Evolutionary conservation across 2,329 filamentous ascomycete genomes (phyloP), one percentile per base, ranked within the genome.

Genomic region (Bipolaris victoriae): DNA sequence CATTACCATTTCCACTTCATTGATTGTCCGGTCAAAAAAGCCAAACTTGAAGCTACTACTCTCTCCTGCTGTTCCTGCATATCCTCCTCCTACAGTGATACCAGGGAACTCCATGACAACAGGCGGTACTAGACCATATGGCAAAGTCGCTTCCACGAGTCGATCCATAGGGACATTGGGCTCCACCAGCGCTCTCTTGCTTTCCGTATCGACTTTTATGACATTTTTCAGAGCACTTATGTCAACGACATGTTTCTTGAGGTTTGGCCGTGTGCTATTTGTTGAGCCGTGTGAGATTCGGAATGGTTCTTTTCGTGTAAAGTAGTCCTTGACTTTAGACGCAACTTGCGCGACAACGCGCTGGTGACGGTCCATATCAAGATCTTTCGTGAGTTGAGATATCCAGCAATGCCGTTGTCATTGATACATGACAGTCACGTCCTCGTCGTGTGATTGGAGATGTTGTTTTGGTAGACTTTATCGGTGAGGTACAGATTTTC

Each of bases 251-350:
- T 58, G 70, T 35, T 72, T 71, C 48, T 76, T 73, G 7, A 73
- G 64, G 7, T 74, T 73, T 33, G 83, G 82, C 7, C 90, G 86
- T 36, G 90, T 92, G 75, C 86, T 90, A 77, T 91, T 92, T 24
- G 90, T 92, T 0, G 88, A 87, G 59, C 90, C 90, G 76, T 92
- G 90, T 66, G 87, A 90, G 70, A 92, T 88, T n/a, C 89, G 83
- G 75, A 90, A 92, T 2, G 88, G 84, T 69, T 83, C 77, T 52
- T 82, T 77, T 43, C 79, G 79, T 11, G 78, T 73, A 68, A 85
- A 79, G 71, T 84, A 86, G 11, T 75, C 67, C 49, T 77, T 77
- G 45, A 85, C 81, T 51, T 73, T 76, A 4, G 74, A 70, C 6
- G 82, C 78, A 31, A 85, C 80, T 43, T 69, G 64, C 29, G 77